Evolutionary conservation across 2,329 filamentous ascomycete species (phyloP), one percentile per base, ranked within the genome.

Genomic region (Chaetothyriales sp.): DNA sequence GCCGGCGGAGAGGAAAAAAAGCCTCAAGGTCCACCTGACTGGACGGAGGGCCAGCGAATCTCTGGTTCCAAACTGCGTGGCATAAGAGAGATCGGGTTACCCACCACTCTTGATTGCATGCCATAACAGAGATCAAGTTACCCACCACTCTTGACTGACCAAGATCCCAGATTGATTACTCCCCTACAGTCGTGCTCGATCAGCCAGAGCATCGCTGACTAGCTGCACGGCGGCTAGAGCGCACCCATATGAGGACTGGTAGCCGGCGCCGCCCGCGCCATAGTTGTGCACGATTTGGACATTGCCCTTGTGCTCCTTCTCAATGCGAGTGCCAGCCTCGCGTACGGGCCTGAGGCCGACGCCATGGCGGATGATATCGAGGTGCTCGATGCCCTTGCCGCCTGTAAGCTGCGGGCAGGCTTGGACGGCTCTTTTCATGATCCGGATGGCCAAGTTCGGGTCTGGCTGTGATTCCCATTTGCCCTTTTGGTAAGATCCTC

Each of bases 261-360:
- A 95, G 12, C 88, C 88, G 53, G 68, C 70, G 3, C 69, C 69
- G 8, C 66, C 68, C 61, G 70, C 68, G 12, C 69, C 69, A 53
- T 71, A 71, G 53, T 71, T 71, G 64, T 90, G 85, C 49, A 90
- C 80, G 15, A 88, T 75, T 65, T 75, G 75, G 2, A 77, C 73
- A 4, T 77, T 80, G 46, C 73, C 68, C 36, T 86, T 75, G 55
- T 68, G 70, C 63, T 89, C 83, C 61, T 72, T 81, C 67, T 93
- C 86, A 9, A 94, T 70, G 51, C 88, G 75, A 18, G 85, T 79
- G 0, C 88, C 88, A 1, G 76, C 82, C 49, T 78, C 73, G 48
- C 88, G 73, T 63, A 81, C 77, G 4, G 88, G 88, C 53, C 88
- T 73, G 61, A 95, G 62, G 0, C 88, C 88, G 12, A 94, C 88